Evolutionary conservation across 2,329 filamentous ascomycete species (phyloP), one percentile per base, ranked within the genome.

Genomic region (Clathrospora elynae): DNA sequence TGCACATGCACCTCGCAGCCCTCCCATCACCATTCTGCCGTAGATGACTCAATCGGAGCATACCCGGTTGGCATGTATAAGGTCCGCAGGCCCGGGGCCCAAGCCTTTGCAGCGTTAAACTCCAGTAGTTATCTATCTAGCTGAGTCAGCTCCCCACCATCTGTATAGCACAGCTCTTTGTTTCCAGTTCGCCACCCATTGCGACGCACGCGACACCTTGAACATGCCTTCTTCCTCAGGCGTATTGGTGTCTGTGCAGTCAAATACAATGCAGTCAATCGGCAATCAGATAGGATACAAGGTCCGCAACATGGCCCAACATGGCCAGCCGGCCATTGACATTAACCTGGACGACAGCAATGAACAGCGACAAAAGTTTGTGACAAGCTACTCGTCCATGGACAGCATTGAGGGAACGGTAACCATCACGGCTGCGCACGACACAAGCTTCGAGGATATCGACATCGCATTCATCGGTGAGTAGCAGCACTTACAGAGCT

Each of bases 381-480:
- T 77, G 26, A 73, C 66, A 13, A 73, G 75, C 22, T 83, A 77
- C 57, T 82, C 80, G 2, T 83, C 80, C 6, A 71, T 78, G 55
- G 82, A 84, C 55, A 73, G 70, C 34, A 77, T 84, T 39, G 72
- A 81, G 41, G 82, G 82, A 9, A 73, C 71, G 17, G 76, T 78
- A 5, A 71, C 66, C 12, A 71, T 85, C 40, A 74, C 71, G 14
- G 71, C 76, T 3, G 67, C 72, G n/a, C 67, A 71, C 33, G 79
- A 83, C 35, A 80, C 73, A 3, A 68, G 70, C 23, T 84, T 84
- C 55, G 80, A 84, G 33, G 74, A 80, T 6, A 66, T 84, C 24
- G 75, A 80, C 19, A 82, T 85, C 54, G 73, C 78, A 3, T 80
- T 84, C 42, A 71, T 80, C 49, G 82, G 79, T 78, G 62, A 50